Evolutionary conservation across 2,329 filamentous ascomycete species (phyloP).

Genomic region (Sporothrix protearum): DNA sequence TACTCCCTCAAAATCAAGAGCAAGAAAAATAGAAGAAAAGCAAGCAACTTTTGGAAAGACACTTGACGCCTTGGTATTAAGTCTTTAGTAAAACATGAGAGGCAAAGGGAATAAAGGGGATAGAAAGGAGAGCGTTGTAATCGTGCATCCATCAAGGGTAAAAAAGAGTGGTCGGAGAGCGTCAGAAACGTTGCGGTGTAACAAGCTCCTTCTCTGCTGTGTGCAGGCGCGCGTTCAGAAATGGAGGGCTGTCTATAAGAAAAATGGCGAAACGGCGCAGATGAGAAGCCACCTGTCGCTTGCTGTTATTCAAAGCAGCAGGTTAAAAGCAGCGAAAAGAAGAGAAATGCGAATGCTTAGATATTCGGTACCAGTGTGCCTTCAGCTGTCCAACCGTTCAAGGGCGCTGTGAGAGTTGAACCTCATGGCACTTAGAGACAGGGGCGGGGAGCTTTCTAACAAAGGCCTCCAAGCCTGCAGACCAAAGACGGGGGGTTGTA

Average conservation of each 20-base stretch:
- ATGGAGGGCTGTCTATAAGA: constrained; percentile 8
- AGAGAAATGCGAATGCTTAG: neutral
- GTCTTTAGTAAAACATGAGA: neutral
- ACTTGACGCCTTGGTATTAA: constrained; percentile 18
- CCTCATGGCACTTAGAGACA: constrained; percentile 3
- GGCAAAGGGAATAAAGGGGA: neutral
- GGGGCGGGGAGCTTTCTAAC: neutral
- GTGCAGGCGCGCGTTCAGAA: neutral
- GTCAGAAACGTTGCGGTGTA: neutral
- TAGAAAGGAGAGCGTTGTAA: neutral
- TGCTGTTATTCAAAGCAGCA: neutral
- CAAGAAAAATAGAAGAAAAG: neutral
- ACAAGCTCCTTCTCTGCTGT: neutral
- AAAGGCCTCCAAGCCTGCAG: neutral
- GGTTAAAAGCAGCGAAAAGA: neutral
- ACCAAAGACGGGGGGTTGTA: neutral
- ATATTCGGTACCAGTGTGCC: neutral
- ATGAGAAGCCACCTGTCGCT: neutral
- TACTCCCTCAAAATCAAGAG: constrained; percentile 9
- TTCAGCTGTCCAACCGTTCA: neutral
- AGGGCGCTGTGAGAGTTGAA: neutral
- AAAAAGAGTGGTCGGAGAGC: neutral
- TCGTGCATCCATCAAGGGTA: constrained; percentile 8
- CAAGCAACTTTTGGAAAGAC: constrained; percentile 6
- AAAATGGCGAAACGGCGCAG: neutral